A percentile compares a stretch with the other conserved stretches of the same genome.
phyloP scores from a whole-genome alignment of 805 yeast species.

The Cyberlindnera xylosilytica region DNA sequence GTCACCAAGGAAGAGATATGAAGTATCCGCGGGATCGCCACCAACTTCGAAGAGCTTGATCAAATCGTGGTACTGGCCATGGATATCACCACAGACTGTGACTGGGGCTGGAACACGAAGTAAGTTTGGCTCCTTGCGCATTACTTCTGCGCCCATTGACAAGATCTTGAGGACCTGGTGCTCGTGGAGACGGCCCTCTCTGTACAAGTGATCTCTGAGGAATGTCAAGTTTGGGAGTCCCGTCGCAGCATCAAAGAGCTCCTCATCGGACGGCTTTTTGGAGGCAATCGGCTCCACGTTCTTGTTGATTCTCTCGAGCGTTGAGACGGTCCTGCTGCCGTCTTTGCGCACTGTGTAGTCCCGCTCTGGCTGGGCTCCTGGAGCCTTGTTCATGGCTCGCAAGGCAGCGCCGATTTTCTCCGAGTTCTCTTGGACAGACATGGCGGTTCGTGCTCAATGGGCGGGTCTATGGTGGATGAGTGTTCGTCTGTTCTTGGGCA shows the following conservation, averaged over 20 bases:
- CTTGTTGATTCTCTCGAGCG: conserved; percentile 47
- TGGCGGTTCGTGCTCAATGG: too few species aligned
- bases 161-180: conserved; percentile 70
- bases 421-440: conserved; percentile 41
- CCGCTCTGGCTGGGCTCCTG: conserved; percentile 8
- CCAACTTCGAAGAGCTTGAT: conserved; percentile 91
- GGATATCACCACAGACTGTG: conserved; percentile 96
- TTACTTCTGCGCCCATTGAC: conserved; percentile 56
- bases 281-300: conserved; percentile 67
- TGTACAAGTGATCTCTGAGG: conserved; percentile 66
- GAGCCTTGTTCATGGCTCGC: conserved; percentile 41
- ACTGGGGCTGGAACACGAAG: conserved; percentile 86
- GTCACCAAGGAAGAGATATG: conserved; percentile 86
- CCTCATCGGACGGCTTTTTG: conserved; percentile 59
- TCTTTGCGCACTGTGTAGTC: conserved; percentile 45
- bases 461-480: too few species aligned
- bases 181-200: conserved; percentile 77
- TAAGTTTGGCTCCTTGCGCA: conserved; percentile 74
- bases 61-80: conserved; percentile 90
- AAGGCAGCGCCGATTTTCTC: conserved; percentile 64
- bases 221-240: conserved; percentile 74
- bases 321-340: conserved; percentile 46
- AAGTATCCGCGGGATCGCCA: conserved; percentile 76
- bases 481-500: too few species aligned
- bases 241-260: conserved; percentile 51